Evolutionary conservation across 2,329 filamentous ascomycete species (phyloP).

Genomic region (Penicillium freii): DNA sequence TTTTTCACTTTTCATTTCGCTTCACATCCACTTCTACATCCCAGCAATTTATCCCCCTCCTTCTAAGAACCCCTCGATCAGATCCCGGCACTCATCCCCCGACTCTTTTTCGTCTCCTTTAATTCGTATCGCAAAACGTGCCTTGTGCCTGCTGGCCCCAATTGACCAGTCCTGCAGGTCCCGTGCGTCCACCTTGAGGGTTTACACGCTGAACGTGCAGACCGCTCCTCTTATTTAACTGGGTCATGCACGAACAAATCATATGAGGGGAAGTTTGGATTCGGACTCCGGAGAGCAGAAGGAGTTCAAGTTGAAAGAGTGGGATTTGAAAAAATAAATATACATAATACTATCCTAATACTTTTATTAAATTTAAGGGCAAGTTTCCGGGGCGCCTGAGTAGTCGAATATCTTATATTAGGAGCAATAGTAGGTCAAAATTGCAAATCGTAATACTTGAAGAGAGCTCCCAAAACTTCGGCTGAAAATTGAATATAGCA

Average conservation of each 20-base stretch:
- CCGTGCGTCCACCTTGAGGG: neutral
- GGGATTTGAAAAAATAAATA: neutral
- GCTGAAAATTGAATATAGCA: too few species aligned
- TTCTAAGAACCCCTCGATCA: neutral
- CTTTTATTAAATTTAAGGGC: too few species aligned
- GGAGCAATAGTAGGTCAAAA: too few species aligned
- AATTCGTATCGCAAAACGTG: neutral
- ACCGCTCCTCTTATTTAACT: slow-evolving; percentile 6
- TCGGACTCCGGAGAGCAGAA: neutral
- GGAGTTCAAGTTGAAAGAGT: neutral
- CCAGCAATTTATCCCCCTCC: neutral
- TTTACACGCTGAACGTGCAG: neutral
- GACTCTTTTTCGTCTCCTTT: neutral
- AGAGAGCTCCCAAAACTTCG: too few species aligned
- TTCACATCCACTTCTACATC: neutral
- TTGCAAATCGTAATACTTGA: too few species aligned
- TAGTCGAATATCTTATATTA: too few species aligned
- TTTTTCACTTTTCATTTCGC: neutral
- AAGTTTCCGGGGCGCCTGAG: too few species aligned
- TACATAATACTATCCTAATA: too few species aligned
- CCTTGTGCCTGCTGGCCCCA: neutral
- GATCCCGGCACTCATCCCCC: neutral
- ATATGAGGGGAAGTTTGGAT: neutral
- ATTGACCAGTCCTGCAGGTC: slow-evolving; percentile 5
- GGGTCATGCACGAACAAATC: neutral